A percentile compares a stretch with the other conserved stretches of the same genome.
Evolutionary conservation across 1,284 basidiomycete species (phyloP).

Genomic region (Rhodotorula sp.): DNA sequence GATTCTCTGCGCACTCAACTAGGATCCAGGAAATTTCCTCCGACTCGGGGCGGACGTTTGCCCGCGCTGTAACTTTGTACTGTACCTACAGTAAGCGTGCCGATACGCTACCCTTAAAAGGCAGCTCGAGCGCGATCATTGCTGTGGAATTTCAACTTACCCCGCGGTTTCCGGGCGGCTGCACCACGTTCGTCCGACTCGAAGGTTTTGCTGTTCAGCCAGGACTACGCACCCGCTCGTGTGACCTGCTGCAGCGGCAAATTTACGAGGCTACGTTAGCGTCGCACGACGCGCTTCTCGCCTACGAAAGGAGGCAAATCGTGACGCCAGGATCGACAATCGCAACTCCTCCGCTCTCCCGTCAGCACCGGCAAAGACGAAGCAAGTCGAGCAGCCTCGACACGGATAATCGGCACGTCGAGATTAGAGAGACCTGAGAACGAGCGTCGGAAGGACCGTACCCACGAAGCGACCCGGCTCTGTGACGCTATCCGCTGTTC

Average conservation of each 20-base stretch:
- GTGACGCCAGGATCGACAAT: neutral
- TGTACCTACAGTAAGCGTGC: too few relatives aligned
- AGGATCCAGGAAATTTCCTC: too few relatives aligned
- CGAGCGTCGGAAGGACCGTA: too few relatives aligned
- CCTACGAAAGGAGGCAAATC: neutral
- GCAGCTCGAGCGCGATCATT: neutral
- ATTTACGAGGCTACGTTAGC: neutral
- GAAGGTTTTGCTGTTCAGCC: neutral
- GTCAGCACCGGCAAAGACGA: neutral
- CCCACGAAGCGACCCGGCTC: too few relatives aligned
- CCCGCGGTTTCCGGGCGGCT: neutral
- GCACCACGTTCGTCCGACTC: neutral
- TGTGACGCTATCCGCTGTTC: too few relatives aligned
- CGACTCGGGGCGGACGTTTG: too few relatives aligned
- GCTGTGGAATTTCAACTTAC: neutral
- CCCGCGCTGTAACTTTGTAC: too few relatives aligned
- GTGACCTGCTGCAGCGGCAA: neutral
- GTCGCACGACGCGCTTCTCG: neutral
- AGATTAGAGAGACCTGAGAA: too few relatives aligned
- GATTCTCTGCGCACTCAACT: too few relatives aligned
- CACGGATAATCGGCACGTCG: too few relatives aligned
- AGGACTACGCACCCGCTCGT: neutral
- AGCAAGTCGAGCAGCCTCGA: too few relatives aligned
- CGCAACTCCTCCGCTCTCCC: neutral
- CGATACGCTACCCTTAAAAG: too few relatives aligned